Evolutionary conservation across 148 eudicot species (phyloP).

Genomic region (Bassia scoparia): DNA sequence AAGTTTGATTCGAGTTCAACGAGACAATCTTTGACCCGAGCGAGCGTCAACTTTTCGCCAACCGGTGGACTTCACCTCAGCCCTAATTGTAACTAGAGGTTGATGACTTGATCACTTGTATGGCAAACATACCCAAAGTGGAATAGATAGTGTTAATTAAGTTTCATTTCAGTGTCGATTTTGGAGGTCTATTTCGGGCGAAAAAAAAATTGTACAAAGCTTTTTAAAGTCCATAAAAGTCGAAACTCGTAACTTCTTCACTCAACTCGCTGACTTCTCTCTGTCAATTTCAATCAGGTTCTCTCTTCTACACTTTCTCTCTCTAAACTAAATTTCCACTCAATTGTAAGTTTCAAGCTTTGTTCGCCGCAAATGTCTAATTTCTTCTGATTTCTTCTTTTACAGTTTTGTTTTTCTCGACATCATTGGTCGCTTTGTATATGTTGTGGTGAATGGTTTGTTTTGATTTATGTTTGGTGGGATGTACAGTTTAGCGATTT

Average conservation of each 20-base stretch:
- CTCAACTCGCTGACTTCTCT: conserved; percentile 1
- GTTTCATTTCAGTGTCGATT: no score
- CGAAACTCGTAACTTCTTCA: background rate
- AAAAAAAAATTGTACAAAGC: background rate
- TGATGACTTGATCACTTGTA: no score
- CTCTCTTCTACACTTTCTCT: background rate
- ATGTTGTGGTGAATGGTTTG: conserved; percentile 4
- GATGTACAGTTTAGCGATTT: background rate
- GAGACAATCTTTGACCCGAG: no score
- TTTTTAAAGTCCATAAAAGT: no score
- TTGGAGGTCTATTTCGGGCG: background rate
- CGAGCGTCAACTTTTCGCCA: no score
- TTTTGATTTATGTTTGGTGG: background rate
- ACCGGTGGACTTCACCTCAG: no score
- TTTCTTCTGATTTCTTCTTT: background rate
- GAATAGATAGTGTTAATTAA: no score
- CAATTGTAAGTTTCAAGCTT: background rate
- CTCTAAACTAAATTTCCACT: background rate
- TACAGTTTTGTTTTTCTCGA: background rate
- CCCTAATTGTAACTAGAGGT: no score
- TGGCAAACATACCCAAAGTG: no score
- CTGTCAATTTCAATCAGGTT: conserved; percentile 25
- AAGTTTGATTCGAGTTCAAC: no score
- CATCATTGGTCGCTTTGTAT: background rate
- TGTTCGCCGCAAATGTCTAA: background rate